Percentiles rank a stretch among this genome's conserved stretches.
These are phyloP conservation scores for Phylloboletellus chloephorus DNA, from an alignment of 1,284 basidiomycete genomes.

Conservation along the genomic window DNA sequence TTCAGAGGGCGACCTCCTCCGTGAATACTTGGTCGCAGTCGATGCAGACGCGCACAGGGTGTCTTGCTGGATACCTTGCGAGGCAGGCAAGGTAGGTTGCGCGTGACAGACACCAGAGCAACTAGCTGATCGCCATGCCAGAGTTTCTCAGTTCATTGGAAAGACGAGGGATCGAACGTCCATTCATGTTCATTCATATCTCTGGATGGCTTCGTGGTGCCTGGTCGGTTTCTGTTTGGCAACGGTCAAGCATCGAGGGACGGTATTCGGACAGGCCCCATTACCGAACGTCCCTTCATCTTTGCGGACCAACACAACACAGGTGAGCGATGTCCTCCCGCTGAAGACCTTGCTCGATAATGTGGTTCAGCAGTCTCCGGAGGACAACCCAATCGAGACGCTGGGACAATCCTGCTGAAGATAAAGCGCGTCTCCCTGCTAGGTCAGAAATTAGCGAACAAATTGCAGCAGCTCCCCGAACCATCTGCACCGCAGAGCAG, in stretches of 20 bases:
- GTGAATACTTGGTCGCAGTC: conserved; percentile 47
- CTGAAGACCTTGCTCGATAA: background rate
- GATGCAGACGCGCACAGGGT: conserved; percentile 41
- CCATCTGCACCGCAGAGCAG: conserved; percentile 28
- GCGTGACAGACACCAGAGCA: background rate
- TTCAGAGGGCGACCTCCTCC: conserved; percentile 42
- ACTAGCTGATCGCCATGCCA: conserved; percentile 23
- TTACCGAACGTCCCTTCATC: conserved; percentile 50
- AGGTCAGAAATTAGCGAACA: conserved; percentile 33
- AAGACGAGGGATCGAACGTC: conserved; percentile 47
- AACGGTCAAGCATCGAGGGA: conserved; percentile 43
- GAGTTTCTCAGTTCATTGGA: conserved; percentile 57
- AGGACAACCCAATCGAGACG: conserved; percentile 29
- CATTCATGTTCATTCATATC: conserved; percentile 53
- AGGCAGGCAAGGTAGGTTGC: conserved; percentile 45
- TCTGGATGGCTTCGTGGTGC: conserved; percentile 53
- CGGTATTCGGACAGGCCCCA: conserved; percentile 42
- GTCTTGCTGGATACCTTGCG: conserved; percentile 61
- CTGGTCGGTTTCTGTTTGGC: conserved; percentile 56
- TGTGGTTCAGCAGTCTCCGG: conserved; percentile 1
- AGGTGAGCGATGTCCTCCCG: conserved; percentile 15
- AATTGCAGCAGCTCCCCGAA: conserved; percentile 33
- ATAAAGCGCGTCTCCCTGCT: conserved; percentile 43
- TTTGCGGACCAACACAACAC: conserved; percentile 41
- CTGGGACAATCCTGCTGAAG: conserved; percentile 50